phyloP scores from a whole-genome alignment of 2,329 filamentous ascomycete species.

The Teratosphaeria destructans region DNA sequence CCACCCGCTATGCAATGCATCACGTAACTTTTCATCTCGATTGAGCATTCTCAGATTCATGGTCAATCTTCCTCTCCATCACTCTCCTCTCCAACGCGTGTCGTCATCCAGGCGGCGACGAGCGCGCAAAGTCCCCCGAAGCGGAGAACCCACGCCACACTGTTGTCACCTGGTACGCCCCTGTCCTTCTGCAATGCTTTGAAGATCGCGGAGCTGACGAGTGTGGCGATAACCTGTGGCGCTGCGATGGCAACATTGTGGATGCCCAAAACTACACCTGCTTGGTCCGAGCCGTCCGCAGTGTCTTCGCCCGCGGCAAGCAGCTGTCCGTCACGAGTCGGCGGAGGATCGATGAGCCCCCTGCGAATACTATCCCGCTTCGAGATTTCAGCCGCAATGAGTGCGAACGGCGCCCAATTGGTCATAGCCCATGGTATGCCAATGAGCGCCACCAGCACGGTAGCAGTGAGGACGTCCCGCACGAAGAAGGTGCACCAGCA shows the following conservation, averaged over 20 bases:
- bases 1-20: neutral
- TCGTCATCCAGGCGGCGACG: constrained; percentile 46
- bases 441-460: constrained; percentile 65
- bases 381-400: constrained; percentile 87
- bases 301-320: constrained; percentile 40
- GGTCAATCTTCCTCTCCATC: neutral
- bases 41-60: neutral
- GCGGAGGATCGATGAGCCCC: constrained; percentile 32
- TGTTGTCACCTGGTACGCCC: constrained; percentile 73
- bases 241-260: constrained; percentile 92
- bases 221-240: constrained; percentile 81
- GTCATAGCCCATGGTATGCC: constrained; percentile 89
- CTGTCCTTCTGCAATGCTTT: constrained; percentile 76
- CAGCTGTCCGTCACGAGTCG: constrained; percentile 27
- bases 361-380: constrained; percentile 62
- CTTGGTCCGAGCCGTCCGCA: constrained; percentile 56
- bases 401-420: constrained; percentile 88
- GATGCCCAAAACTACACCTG: constrained; percentile 83
- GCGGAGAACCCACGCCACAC: constrained; percentile 75
- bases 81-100: constrained; percentile 3
- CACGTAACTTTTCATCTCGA: neutral
- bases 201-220: constrained; percentile 78
- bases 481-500: constrained; percentile 82
- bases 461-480: constrained; percentile 58
- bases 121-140: constrained; percentile 73